phyloP scores from a whole-genome alignment of 2,329 filamentous ascomycete genomes.

The Trichoderma afroharzianum region DNA sequence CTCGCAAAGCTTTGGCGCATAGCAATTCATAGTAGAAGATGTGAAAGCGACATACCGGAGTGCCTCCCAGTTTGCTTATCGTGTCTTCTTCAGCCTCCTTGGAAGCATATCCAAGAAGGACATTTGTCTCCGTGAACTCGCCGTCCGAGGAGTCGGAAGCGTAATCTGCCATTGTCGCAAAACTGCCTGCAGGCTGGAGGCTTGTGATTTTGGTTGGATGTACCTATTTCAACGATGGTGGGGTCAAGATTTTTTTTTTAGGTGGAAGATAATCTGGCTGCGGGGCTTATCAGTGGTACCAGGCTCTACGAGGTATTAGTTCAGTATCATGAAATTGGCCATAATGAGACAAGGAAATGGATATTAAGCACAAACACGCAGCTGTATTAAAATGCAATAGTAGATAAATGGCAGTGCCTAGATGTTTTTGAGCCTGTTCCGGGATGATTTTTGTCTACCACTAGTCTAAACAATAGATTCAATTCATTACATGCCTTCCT shows the following conservation, averaged over 20 bases:
- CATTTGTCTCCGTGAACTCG: constrained; percentile 75
- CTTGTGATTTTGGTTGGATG: constrained; percentile 20
- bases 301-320: background rate
- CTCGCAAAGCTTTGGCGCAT: background rate
- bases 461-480: constrained; percentile 34
- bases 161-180: constrained; percentile 63
- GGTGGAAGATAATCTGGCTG: constrained; percentile 21
- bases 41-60: constrained; percentile 59
- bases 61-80: constrained; percentile 83
- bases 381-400: background rate
- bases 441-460: constrained; percentile 36
- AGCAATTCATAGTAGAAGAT: background rate
- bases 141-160: constrained; percentile 80
- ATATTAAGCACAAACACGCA: background rate
- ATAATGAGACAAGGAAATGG: background rate
- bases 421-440: constrained; percentile 18
- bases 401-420: background rate
- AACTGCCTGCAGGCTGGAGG: background rate
- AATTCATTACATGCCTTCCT: constrained; percentile 46
- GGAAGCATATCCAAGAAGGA: constrained; percentile 85
- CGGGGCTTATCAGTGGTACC: constrained; percentile 29
- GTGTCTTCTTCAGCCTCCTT: constrained; percentile 75
- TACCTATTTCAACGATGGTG: constrained; percentile 30
- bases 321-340: background rate
- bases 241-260: constrained; percentile 40